phyloP scores from a whole-genome alignment of 2,329 filamentous ascomycete genomes.

The Epichloe elymi region DNA sequence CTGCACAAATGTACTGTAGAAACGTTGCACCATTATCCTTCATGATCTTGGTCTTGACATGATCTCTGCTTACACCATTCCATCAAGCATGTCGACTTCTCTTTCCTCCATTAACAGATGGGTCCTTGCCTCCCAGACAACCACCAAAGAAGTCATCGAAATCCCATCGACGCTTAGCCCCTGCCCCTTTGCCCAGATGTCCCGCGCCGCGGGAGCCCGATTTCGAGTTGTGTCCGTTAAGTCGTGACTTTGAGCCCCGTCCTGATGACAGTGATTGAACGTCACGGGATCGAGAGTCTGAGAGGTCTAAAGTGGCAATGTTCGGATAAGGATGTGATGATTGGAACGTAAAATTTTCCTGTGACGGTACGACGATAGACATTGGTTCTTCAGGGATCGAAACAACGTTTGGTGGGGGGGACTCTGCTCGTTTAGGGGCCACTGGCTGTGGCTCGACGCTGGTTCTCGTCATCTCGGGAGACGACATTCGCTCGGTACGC shows the following conservation, averaged over 20 bases:
- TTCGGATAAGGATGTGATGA: constrained; percentile 48
- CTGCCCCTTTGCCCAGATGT: constrained; percentile 49
- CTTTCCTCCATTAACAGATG: constrained; percentile 36
- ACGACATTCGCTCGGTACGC: constrained; percentile 46
- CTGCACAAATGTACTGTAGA: constrained; percentile 8
- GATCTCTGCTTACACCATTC: constrained; percentile 4
- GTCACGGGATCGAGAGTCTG: constrained; percentile 35
- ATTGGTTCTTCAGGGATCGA: constrained; percentile 16
- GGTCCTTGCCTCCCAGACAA: constrained; percentile 50
- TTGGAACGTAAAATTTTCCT: constrained; percentile 57
- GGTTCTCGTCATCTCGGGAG: constrained; percentile 42
- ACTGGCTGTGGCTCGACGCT: constrained; percentile 25
- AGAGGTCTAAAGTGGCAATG: constrained; percentile 47
- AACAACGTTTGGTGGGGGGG: constrained; percentile 14
- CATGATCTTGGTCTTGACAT: constrained; percentile 5
- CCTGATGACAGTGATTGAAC: constrained; percentile 15
- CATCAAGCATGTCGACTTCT: constrained; percentile 33
- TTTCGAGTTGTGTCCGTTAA: constrained; percentile 14
- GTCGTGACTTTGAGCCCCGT: constrained; percentile 16
- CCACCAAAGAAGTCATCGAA: constrained; percentile 65
- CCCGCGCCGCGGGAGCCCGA: constrained; percentile 15
- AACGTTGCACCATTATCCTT: constrained; percentile 4
- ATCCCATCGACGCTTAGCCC: constrained; percentile 60
- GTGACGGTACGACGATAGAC: constrained; percentile 37
- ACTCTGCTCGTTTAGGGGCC: constrained; percentile 14